Percentiles rank a stretch among this genome's conserved stretches.
Evolutionary conservation across 495 filamentous ascomycete genomes (phyloP).

Genomic region (Stereocaulon alpinum): DNA sequence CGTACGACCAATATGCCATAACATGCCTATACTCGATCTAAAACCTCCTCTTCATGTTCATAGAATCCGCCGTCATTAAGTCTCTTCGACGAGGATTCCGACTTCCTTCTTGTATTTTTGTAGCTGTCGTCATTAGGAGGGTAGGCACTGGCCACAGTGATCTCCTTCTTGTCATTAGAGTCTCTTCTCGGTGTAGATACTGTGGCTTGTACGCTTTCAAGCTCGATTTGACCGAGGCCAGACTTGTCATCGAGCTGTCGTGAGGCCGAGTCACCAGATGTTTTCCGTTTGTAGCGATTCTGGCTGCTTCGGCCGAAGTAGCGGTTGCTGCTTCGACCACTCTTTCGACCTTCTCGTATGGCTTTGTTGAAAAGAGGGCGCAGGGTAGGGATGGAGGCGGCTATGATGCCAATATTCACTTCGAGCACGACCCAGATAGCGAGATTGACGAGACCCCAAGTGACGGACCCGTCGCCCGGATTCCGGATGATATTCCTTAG

Average conservation of each 20-base stretch:
- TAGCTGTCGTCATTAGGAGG: background rate
- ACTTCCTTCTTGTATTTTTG: background rate
- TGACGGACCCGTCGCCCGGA: background rate
- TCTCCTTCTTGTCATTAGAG: background rate
- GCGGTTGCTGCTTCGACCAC: background rate
- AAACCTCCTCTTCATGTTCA: background rate
- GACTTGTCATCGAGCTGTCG: background rate
- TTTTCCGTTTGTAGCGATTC: background rate
- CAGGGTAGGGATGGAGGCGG: background rate
- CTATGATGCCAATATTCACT: slow-evolving; percentile 8
- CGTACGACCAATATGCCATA: background rate
- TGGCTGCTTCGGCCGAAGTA: background rate
- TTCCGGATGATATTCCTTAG: background rate
- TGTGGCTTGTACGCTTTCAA: background rate
- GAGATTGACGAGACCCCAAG: background rate
- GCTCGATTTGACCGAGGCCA: background rate
- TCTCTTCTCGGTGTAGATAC: background rate
- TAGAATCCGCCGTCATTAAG: background rate
- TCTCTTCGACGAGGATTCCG: background rate
- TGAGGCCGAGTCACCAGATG: background rate
- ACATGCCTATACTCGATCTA: background rate
- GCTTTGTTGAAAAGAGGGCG: background rate
- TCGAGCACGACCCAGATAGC: background rate
- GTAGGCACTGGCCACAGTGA: background rate
- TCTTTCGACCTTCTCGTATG: background rate